Base-by-base conservation (phyloP, 1,284 basidiomycete genomes). In the Grifola frondosa region DNA sequence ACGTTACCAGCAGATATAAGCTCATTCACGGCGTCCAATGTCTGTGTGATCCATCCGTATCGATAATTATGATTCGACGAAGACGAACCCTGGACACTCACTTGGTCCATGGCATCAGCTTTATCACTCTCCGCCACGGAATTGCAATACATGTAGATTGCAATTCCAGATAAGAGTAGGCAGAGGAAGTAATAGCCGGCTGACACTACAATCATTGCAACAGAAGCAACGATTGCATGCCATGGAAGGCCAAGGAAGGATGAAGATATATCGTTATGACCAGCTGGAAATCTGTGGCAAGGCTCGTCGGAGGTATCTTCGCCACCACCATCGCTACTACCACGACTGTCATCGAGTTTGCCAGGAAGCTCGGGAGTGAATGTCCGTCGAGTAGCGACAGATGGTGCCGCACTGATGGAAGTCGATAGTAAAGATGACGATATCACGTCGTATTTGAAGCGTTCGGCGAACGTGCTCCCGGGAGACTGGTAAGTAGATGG, bases 381-480 rank as follows among this genome's bases (percentile, higher is more conserved):
- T 3, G 57, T 48, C 20, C 57, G 59, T 7, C 59, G 54, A 9
- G 36, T 46, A 6, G 50, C 46, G 32, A 40, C 46, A 6, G 54
- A 50, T 10, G 58, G 61, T 23, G 55, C 55, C 30, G 58, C 58
- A 24, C 60, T 66, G 46, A 70, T 70, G 46, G 67, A 69, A 6
- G 74, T 60, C 3, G 84, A 78, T 15, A 91, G 73, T 7, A 90
- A 70, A 3, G 87, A 80, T 1, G 88, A 90, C 4, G 88, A 88
- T 46, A 91, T 89, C n/a, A 91, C 77, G 46, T 78, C 79, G 71
- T 90, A 90, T 63, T 89, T 89, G 75, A 91, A 90, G 35, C 78
- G 81, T 63, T 91, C 88, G 12, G 80, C 77, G 53, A 89, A 86
- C 30, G 62, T 57, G 36, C 53, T 61, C 37, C 59, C 55, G 17